Percentiles rank a stretch among this genome's conserved stretches.
Conservation (phyloP, 352 stramenopile genomes). For the Achlya hypogyna region DNA sequence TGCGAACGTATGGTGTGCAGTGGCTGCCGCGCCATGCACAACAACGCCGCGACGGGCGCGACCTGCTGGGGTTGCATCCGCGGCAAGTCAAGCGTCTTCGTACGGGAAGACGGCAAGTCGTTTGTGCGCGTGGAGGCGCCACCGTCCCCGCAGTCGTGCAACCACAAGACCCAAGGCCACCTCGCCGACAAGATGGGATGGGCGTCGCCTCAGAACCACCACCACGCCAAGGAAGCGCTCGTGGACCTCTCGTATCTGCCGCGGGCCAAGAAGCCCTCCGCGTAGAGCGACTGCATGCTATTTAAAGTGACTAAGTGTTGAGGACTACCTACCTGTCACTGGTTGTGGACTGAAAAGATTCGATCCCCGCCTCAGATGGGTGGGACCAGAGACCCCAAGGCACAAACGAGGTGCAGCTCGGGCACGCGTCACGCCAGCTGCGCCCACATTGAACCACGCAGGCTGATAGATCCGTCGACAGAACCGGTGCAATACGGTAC, state of each 20-base stretch:
- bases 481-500: too few relatives aligned
- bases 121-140: not conserved
- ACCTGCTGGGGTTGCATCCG: not conserved
- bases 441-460: too few relatives aligned
- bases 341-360: too few relatives aligned
- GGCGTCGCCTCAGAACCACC: not conserved
- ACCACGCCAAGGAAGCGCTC: not conserved
- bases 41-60: not conserved
- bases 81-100: not conserved
- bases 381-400: too few relatives aligned
- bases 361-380: too few relatives aligned
- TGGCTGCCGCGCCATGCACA: not conserved
- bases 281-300: too few relatives aligned
- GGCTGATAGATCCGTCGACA: too few relatives aligned
- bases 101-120: not conserved
- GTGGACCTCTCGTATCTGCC: not conserved
- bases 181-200: not conserved
- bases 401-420: too few relatives aligned
- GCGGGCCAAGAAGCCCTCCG: not conserved
- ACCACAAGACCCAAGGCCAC: not conserved
- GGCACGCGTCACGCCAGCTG: too few relatives aligned
- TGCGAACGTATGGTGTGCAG: not conserved
- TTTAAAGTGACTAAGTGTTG: not conserved
- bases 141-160: not conserved
- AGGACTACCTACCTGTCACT: too few relatives aligned